phyloP scores from a whole-genome alignment of 495 filamentous ascomycete species.

The Umbilicaria muhlenbergii region DNA sequence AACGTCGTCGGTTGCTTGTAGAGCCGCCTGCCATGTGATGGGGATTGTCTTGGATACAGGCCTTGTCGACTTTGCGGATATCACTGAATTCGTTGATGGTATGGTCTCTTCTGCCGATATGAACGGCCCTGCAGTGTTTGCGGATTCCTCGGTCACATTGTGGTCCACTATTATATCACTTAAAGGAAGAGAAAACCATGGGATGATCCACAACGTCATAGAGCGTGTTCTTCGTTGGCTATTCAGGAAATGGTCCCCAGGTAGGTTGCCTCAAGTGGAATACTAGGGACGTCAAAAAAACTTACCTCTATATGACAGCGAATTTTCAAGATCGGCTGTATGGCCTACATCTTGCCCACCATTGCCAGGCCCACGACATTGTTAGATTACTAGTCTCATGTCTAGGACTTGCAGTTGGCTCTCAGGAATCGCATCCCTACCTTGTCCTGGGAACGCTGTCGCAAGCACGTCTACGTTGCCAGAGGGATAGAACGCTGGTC shows the following conservation, averaged over 20 bases:
- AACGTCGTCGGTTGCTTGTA: slow-evolving; percentile 51
- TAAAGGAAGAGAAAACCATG: slow-evolving; percentile 45
- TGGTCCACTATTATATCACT: slow-evolving; percentile 50
- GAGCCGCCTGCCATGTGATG: slow-evolving; percentile 69
- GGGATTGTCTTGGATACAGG: slow-evolving; percentile 44
- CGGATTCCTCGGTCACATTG: slow-evolving; percentile 60
- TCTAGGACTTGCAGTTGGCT: slow-evolving; percentile 13
- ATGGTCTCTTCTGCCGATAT: slow-evolving; percentile 62
- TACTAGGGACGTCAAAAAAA: not conserved
- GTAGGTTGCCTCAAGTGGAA: slow-evolving; percentile 25
- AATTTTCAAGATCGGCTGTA: slow-evolving; percentile 20
- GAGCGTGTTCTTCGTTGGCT: slow-evolving; percentile 66
- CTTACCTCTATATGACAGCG: slow-evolving; percentile 7
- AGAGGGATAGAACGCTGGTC: slow-evolving; percentile 14
- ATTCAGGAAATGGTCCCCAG: slow-evolving; percentile 61
- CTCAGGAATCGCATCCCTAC: not conserved
- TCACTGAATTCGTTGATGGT: slow-evolving; percentile 46
- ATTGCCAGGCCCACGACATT: slow-evolving; percentile 19
- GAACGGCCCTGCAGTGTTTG: slow-evolving; percentile 64
- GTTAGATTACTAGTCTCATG: slow-evolving; percentile 24
- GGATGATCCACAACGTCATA: slow-evolving; percentile 43
- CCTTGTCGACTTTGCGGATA: slow-evolving; percentile 44
- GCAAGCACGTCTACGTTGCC: slow-evolving; percentile 14
- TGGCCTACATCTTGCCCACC: slow-evolving; percentile 17
- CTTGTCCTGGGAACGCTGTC: slow-evolving; percentile 20